Evolutionary conservation across 78 protist genomes (phyloP).

Genomic region (Pigoraptor vietnamica): DNA sequence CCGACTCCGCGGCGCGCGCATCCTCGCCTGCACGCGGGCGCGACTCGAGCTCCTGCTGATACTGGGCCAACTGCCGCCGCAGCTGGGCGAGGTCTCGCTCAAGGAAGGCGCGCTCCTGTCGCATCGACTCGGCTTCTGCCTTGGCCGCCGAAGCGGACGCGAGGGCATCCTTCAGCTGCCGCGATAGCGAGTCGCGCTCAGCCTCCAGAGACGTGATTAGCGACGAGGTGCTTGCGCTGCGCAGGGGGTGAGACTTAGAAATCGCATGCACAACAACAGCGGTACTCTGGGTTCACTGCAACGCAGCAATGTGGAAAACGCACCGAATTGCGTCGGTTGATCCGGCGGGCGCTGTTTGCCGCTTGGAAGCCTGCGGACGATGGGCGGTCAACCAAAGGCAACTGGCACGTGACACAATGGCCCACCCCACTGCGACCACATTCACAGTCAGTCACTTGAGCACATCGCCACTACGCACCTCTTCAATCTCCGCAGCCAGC

Average conservation of each 20-base stretch:
- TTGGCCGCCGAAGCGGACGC: neutral
- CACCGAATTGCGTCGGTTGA: neutral
- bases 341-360: neutral
- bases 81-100: neutral
- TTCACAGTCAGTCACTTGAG: neutral
- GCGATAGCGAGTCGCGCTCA: neutral
- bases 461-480: neutral
- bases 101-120: neutral
- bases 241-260: neutral
- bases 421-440: neutral
- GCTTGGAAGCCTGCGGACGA: neutral
- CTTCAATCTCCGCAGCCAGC: neutral
- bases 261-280: neutral
- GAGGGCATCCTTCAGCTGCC: neutral
- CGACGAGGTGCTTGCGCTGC: neutral
- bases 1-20: neutral
- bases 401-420: neutral
- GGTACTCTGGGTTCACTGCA: no score
- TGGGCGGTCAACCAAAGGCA: no score
- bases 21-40: neutral
- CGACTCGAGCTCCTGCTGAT: neutral
- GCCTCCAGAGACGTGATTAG: neutral
- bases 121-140: neutral
- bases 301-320: neutral
- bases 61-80: neutral